These are phyloP conservation scores for Aspergillus sp. DNA, from an alignment of 2,329 filamentous ascomycete species.

Conservation along the genomic window DNA sequence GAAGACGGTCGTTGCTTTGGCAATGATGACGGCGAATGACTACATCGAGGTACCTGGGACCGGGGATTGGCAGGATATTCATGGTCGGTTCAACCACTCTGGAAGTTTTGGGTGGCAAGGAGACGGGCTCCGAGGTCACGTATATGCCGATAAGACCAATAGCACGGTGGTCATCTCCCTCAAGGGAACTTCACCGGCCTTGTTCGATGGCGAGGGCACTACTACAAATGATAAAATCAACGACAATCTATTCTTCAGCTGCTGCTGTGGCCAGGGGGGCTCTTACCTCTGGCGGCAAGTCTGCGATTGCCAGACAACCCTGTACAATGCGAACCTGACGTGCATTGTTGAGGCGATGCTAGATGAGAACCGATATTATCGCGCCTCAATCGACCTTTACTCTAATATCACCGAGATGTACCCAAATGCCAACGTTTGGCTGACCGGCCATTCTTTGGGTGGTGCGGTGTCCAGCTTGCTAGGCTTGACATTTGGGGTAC, in stretches of 20 bases:
- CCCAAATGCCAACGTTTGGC: slow-evolving; percentile 80
- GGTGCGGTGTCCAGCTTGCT: slow-evolving; percentile 86
- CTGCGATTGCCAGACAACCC: slow-evolving; percentile 85
- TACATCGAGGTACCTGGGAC: slow-evolving; percentile 74
- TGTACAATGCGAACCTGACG: slow-evolving; percentile 89
- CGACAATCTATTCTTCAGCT: slow-evolving; percentile 97
- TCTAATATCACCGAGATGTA: slow-evolving; percentile 90
- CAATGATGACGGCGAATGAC: slow-evolving; percentile 84
- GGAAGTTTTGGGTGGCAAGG: slow-evolving; percentile 89
- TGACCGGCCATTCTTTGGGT: slow-evolving; percentile 89
- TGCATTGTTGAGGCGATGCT: slow-evolving; percentile 75
- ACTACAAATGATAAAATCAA: slow-evolving; percentile 98
- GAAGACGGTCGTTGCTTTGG: slow-evolving; percentile 78
- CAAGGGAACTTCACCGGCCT: slow-evolving; percentile 85
- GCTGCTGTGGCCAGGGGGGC: slow-evolving; percentile 92
- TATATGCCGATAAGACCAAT: slow-evolving; percentile 85
- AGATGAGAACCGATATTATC: slow-evolving; percentile 88
- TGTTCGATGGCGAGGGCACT: slow-evolving; percentile 95
- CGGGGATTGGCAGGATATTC: slow-evolving; percentile 81
- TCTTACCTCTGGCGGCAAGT: slow-evolving; percentile 88
- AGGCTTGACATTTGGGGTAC: slow-evolving; percentile 85
- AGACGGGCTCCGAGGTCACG: slow-evolving; percentile 86
- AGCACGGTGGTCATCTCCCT: slow-evolving; percentile 86
- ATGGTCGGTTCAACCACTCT: slow-evolving; percentile 77
- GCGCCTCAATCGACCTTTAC: slow-evolving; percentile 83